Base-by-base conservation (phyloP, 208 protist species). In the Ichthyophonus hoferi region DNA sequence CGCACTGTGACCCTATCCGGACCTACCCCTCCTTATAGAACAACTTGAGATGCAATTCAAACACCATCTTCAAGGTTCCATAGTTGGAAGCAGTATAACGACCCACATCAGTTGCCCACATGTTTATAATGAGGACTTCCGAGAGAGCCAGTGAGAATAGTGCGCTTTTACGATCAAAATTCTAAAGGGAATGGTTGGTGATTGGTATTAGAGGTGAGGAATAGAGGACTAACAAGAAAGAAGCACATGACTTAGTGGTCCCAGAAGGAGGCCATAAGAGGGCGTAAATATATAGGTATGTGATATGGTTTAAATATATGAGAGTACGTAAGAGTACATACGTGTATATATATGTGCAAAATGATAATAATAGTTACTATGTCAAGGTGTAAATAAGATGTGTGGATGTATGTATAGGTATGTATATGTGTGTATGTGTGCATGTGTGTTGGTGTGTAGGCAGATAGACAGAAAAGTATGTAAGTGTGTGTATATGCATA, bases 61-160 rank as follows among this genome's bases (percentile, higher is more conserved):
- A 84, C 34, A 89, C 90, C n/a, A 94, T 98, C 24, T 96, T 96
- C 77, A 99, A 92, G 14, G 99, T 93, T 58, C 91, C 94, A 89
- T 98, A 94, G 91, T 98, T 99, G 1, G 97, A 94, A 7, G 96
- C 97, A 86, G 97, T 95, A 87, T 96, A 97, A 82, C 97, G 95
- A 41, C 98, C 98, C 42, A 99, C 95, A 89, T 99, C 97, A 33
- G 97, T 93, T 17, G 95, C 88, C 97, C 97, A 99, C 96, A 99
- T 97, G 90, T 99, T 99, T 77, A 99, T 95, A 37, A 99, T 96
- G 34, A 99, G 94, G 2, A 97, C 97, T 87, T 98, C 97, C 0
- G 97, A 95, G 14, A 98, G 87, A 42, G 96, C 96, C 31, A 99
- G 93, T 2, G 97, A 97, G 92, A 99, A 99, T 40, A 99, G 95